These are phyloP conservation scores for Fimicolochytrium jonesii DNA, from an alignment of 192 early-diverging fungal species.

Conservation along the genomic window DNA sequence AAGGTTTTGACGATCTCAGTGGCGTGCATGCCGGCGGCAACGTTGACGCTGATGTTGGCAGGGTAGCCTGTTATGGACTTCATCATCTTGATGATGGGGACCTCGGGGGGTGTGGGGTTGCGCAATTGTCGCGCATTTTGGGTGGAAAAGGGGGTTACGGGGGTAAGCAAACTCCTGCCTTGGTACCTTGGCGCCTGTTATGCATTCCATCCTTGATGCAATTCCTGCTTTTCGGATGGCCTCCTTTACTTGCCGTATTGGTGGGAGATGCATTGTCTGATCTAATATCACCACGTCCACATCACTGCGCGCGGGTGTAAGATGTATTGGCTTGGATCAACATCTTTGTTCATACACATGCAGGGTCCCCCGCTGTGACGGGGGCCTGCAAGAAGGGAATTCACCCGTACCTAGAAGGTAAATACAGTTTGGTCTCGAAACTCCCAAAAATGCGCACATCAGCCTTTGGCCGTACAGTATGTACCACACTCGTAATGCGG, in stretches of 20 bases:
- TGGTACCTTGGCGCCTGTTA: conserved; percentile 62
- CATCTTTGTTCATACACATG: too few species aligned
- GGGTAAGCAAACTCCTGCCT: too few species aligned
- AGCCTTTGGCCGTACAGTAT: conserved; percentile 35
- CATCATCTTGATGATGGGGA: conserved; percentile 87
- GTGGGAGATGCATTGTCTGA: too few species aligned
- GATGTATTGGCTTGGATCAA: too few species aligned
- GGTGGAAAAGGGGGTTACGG: too few species aligned
- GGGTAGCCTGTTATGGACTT: conserved; percentile 69
- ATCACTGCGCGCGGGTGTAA: conserved; percentile 56
- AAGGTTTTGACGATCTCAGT: conserved; percentile 59
- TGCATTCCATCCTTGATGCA: conserved; percentile 46
- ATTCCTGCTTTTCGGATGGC: conserved; percentile 45
- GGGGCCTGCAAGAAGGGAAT: too few species aligned
- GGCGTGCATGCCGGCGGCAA: conserved; percentile 62
- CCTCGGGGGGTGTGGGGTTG: too few species aligned
- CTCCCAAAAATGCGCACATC: conserved; percentile 75
- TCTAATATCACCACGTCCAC: conserved; percentile 47
- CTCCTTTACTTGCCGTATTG: conserved; percentile 8
- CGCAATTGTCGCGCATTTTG: too few species aligned
- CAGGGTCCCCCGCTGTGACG: too few species aligned
- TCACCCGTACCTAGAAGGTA: conserved; percentile 78
- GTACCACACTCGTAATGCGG: conserved; percentile 51
- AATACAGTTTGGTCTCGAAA: conserved; percentile 80
- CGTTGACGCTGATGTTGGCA: conserved; percentile 85